These are phyloP conservation scores for Trichophyton rubrum DNA, from an alignment of 2,329 filamentous ascomycete species.

Conservation along the genomic window DNA sequence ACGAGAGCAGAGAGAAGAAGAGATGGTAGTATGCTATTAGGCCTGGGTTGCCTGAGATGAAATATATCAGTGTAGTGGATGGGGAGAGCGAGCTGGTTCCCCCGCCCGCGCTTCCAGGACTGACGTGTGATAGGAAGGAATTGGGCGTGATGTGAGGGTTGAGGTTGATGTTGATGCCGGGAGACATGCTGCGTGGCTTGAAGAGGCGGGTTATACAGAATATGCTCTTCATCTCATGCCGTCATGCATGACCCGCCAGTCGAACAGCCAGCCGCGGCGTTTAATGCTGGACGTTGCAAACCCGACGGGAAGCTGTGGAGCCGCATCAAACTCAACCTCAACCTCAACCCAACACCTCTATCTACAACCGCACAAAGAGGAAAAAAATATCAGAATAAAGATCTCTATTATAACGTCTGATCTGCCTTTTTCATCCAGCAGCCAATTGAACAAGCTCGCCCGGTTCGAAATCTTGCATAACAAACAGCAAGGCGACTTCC, in stretches of 20 bases:
- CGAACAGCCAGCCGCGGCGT: too few species aligned
- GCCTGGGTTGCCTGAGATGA: constrained; percentile 41
- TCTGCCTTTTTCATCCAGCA: background rate
- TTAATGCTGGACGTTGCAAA: too few species aligned
- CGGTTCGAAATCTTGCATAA: too few species aligned
- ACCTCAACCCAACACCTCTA: too few species aligned
- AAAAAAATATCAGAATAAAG: background rate
- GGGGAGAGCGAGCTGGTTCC: constrained; percentile 1
- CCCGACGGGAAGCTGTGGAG: background rate
- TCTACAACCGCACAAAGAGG: background rate
- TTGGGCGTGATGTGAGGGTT: constrained; percentile 19
- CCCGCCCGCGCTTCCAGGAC: background rate
- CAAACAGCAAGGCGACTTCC: too few species aligned
- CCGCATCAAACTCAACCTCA: background rate
- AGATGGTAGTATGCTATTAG: constrained; percentile 38
- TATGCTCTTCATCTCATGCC: too few species aligned
- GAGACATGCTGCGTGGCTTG: too few species aligned
- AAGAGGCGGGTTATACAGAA: too few species aligned
- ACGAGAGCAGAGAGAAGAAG: constrained; percentile 29
- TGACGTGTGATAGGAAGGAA: constrained; percentile 19
- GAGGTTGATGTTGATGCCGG: background rate
- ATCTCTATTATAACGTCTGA: background rate
- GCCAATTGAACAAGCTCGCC: background rate
- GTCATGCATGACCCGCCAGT: too few species aligned
- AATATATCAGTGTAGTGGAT: constrained; percentile 30